Conservation (phyloP, 2,329 filamentous ascomycete species). For the Diaporthe sp. region DNA sequence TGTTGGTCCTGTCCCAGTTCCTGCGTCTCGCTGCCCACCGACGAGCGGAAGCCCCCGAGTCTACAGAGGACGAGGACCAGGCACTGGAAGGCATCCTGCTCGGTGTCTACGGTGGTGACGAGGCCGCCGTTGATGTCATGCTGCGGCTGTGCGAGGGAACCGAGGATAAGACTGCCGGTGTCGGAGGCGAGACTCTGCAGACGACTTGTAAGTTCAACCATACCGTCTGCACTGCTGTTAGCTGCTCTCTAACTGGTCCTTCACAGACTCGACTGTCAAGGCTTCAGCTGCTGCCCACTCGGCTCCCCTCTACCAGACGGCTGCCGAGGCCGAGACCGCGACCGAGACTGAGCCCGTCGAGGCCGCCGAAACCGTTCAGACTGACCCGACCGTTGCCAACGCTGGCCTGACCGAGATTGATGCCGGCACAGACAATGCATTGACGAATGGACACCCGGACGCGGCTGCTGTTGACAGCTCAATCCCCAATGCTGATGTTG, state of each 20-base stretch:
- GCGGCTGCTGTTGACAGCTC: constrained; percentile 47
- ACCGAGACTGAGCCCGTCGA: constrained; percentile 44
- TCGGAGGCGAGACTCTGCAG: constrained; percentile 71
- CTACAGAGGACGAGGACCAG: constrained; percentile 76
- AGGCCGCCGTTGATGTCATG: constrained; percentile 78
- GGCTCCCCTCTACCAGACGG: constrained; percentile 46
- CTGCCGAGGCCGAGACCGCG: constrained; percentile 46
- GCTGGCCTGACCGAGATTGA: constrained; percentile 77
- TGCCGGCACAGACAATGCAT: constrained; percentile 51
- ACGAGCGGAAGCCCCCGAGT: constrained; percentile 74
- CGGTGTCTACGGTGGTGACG: constrained; percentile 82
- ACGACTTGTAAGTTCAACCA: constrained; percentile 73
- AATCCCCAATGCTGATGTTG: constrained; percentile 61
- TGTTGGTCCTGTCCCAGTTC: constrained; percentile 82
- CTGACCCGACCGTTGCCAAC: constrained; percentile 75
- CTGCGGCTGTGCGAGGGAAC: constrained; percentile 80
- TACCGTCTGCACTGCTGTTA: not conserved
- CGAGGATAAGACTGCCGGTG: constrained; percentile 73
- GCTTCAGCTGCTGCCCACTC: constrained; percentile 64
- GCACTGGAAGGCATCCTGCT: constrained; percentile 84
- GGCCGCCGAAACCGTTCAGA: constrained; percentile 48
- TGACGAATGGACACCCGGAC: constrained; percentile 49
- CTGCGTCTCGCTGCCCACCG: constrained; percentile 82
- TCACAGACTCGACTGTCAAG: constrained; percentile 68
- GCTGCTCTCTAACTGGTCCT: constrained; percentile 21